Evolutionary conservation across 768 basidiomycete species (phyloP), one percentile per base, ranked within the genome.

Genomic region (Tulasnella sp.): DNA sequence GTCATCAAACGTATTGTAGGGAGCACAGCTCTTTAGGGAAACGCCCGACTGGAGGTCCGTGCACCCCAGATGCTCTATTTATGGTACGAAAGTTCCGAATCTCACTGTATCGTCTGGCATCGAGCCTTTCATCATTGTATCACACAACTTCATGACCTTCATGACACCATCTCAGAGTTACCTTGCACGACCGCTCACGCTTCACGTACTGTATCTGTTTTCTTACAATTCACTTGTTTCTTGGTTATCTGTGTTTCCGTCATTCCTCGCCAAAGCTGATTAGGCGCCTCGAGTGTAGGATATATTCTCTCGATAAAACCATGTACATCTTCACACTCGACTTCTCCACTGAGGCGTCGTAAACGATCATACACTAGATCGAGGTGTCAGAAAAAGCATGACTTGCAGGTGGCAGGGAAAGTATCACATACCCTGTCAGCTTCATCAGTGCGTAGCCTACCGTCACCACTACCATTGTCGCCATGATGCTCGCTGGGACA

Each of bases 401-500:
- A n/a, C n/a, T n/a, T n/a, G n/a, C n/a, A n/a, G n/a, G n/a, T n/a
- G n/a, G n/a, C n/a, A n/a, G n/a, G n/a, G n/a, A n/a, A n/a, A n/a
- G n/a, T n/a, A n/a, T n/a, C 2, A 62, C 83, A 63, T 69, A 88
- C 87, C 82, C 83, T 63, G 86, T 77, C 34, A 75, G 70, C 63
- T 73, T 76, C 84, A 88, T 89, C 56, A 92, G 73, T 21, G 82
- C 68, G 72, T 83, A 92, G 1, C 92, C 92, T 45, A 93, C 74
- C 0, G 88, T 90, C n/a, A 85, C 76, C 45, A 93, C 86, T 49
- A 91, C 91, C 64, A 85, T 67, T 0, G 86, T 83, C 12, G 94
- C 87, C 45, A 98, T 81, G 58, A 96, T 75, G 63, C 90, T 92
- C n/a, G 93, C 90, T 0, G 92, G 93, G 17, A 98, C 82, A 46